Percentiles rank a stretch among this genome's conserved stretches.
Conservation (phyloP, 2,329 filamentous ascomycete genomes). For the Coniochaeta sp. region DNA sequence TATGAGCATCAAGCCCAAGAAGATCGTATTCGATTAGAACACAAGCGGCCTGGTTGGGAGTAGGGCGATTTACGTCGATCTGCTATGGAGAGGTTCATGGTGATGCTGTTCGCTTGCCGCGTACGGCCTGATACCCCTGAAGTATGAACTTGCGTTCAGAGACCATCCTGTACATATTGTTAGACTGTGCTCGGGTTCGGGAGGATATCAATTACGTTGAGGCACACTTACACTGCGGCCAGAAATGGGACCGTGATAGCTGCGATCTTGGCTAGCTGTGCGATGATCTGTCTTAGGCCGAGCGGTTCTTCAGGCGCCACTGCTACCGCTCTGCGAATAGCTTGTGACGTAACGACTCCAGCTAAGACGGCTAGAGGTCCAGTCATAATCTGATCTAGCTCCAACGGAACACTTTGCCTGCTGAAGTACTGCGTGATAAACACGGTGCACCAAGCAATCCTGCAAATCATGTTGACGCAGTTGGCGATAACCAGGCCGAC, state of each 20-base stretch:
- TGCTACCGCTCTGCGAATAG: slow-evolving; percentile 25
- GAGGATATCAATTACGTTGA: neutral
- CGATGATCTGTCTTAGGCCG: slow-evolving; percentile 25
- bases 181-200: slow-evolving; percentile 10
- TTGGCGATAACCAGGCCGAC: slow-evolving; percentile 81
- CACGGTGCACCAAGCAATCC: slow-evolving; percentile 70
- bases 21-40: slow-evolving; percentile 75
- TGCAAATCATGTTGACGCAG: slow-evolving; percentile 78
- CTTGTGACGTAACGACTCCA: slow-evolving; percentile 34
- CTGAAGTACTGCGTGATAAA: slow-evolving; percentile 66
- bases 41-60: neutral
- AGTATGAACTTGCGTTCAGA: slow-evolving; percentile 48
- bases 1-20: slow-evolving; percentile 75
- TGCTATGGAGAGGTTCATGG: neutral
- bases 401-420: slow-evolving; percentile 32
- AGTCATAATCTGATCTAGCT: slow-evolving; percentile 34
- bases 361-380: slow-evolving; percentile 32
- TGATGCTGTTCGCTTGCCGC: slow-evolving; percentile 15
- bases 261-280: slow-evolving; percentile 39
- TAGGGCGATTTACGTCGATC: neutral
- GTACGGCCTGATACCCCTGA: slow-evolving; percentile 39
- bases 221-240: slow-evolving; percentile 50
- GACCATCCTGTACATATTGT: slow-evolving; percentile 35
- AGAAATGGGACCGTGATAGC: slow-evolving; percentile 44
- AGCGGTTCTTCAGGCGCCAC: slow-evolving; percentile 15